Percentiles rank a stretch among this genome's conserved stretches.
Conservation (phyloP, 305 asterid genomes). For the Salvia sclarea region DNA sequence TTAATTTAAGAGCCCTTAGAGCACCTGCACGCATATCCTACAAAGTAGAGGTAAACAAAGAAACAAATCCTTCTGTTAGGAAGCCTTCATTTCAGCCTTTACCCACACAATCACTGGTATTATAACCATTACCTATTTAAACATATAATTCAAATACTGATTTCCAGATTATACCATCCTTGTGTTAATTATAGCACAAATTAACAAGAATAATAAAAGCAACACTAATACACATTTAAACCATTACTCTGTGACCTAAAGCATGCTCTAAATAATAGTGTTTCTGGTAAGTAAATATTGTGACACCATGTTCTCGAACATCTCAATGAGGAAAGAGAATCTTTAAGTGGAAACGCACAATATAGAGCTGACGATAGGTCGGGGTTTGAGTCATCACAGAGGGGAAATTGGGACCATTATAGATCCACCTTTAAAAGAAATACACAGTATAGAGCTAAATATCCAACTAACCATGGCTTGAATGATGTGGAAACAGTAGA, state of each 20-base stretch:
- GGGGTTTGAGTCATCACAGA: too few relatives aligned
- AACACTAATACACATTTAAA: neutral
- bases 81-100: neutral
- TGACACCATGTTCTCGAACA: neutral
- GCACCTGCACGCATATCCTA: conserved; percentile 72
- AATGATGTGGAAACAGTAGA: neutral
- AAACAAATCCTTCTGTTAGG: neutral
- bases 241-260: neutral
- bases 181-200: conserved; percentile 10
- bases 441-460: neutral
- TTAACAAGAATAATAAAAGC: neutral
- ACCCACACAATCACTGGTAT: neutral
- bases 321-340: conserved; percentile 1
- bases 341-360: neutral
- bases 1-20: conserved; percentile 58
- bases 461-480: conserved; percentile 2
- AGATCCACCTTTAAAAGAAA: too few relatives aligned
- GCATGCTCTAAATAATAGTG: neutral
- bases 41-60: conserved; percentile 20
- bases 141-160: neutral
- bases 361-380: too few relatives aligned
- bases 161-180: neutral
- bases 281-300: neutral
- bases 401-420: too few relatives aligned
- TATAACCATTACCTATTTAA: neutral